Conservation (phyloP, 352 stramenopile species). For the Pythium rishiriense region DNA sequence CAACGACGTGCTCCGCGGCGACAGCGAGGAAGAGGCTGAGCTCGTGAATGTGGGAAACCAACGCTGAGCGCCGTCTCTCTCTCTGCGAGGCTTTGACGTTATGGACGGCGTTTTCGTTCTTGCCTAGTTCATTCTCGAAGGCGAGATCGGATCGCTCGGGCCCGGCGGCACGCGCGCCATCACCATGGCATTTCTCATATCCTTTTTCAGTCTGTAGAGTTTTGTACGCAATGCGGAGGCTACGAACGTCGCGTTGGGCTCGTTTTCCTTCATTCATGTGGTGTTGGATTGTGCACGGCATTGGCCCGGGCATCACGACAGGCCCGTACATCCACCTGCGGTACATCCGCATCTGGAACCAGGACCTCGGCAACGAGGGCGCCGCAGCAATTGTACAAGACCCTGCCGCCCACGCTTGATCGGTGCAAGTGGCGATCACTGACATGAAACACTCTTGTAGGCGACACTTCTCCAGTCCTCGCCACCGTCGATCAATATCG, state of each 20-base stretch:
- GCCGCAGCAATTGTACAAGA: slow-evolving; percentile 53
- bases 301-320: slow-evolving; percentile 59
- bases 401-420: neutral
- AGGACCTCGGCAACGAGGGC: slow-evolving; percentile 77
- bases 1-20: slow-evolving; percentile 66
- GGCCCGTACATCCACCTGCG: slow-evolving; percentile 66
- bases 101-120: too few relatives aligned
- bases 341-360: slow-evolving; percentile 83
- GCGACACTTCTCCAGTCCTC: slow-evolving; percentile 43
- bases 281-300: slow-evolving; percentile 36
- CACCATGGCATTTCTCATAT: slow-evolving; percentile 80
- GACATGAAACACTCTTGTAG: slow-evolving; percentile 22
- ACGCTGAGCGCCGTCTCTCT: too few relatives aligned
- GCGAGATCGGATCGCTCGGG: slow-evolving; percentile 58
- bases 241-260: too few relatives aligned
- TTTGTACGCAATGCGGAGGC: too few relatives aligned
- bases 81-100: too few relatives aligned
- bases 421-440: neutral
- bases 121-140: slow-evolving; percentile 72
- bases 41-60: slow-evolving; percentile 66
- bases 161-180: slow-evolving; percentile 66
- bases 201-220: too few relatives aligned
- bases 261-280: slow-evolving; percentile 56
- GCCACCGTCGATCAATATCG: slow-evolving; percentile 57
- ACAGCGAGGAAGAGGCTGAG: slow-evolving; percentile 60